These are phyloP conservation scores for Lactarius tabidus DNA, from an alignment of 768 basidiomycete species.

Conservation along the genomic window DNA sequence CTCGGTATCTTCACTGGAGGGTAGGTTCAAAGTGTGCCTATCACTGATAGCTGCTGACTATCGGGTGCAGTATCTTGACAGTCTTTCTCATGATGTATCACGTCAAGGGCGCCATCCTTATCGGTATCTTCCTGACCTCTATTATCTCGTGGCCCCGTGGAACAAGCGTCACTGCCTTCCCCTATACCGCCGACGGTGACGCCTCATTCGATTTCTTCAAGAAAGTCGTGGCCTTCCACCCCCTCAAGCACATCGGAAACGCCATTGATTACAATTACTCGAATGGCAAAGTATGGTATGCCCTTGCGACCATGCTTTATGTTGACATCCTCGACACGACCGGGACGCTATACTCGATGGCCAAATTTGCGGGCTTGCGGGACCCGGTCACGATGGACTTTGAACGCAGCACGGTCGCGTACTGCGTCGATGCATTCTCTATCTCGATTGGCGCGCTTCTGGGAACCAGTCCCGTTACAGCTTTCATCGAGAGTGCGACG, in stretches of 20 bases:
- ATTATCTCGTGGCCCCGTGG: conserved; percentile 87
- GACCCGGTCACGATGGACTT: conserved; percentile 84
- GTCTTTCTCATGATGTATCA: conserved; percentile 69
- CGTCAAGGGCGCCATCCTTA: conserved; percentile 75
- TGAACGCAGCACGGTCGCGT: conserved; percentile 76
- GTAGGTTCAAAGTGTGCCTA: conserved; percentile 35
- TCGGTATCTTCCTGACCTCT: conserved; percentile 80
- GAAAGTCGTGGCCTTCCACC: conserved; percentile 73
- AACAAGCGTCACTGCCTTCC: conserved; percentile 78
- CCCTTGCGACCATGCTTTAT: conserved; percentile 83
- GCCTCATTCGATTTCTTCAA: conserved; percentile 81
- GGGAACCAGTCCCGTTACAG: conserved; percentile 78
- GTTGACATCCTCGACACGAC: conserved; percentile 70
- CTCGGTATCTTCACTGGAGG: conserved; percentile 84
- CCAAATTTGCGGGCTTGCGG: conserved; percentile 84
- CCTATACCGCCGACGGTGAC: conserved; percentile 63
- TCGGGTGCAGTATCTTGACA: too few species aligned
- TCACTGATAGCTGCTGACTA: too few species aligned
- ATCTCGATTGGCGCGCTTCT: conserved; percentile 79
- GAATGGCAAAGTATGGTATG: conserved; percentile 82
- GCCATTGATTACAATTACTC: conserved; percentile 44
- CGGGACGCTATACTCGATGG: conserved; percentile 87
- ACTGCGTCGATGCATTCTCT: conserved; percentile 77
- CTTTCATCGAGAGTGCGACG: conserved; percentile 79
- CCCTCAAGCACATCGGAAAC: conserved; percentile 56